Evolutionary conservation across 2,329 filamentous ascomycete species (phyloP).

Genomic region (Beauveria scarabaeidicola): DNA sequence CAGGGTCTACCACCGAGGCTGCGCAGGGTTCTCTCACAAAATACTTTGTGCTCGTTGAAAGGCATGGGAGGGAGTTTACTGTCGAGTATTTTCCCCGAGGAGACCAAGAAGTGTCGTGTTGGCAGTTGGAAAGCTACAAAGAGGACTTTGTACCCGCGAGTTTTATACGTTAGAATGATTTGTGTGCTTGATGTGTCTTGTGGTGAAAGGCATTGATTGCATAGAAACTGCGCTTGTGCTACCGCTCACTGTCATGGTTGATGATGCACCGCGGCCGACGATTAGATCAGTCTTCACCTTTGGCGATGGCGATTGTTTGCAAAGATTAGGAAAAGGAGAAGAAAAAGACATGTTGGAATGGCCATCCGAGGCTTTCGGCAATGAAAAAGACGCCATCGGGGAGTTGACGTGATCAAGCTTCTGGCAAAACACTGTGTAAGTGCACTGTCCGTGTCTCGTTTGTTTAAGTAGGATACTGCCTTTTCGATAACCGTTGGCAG

Average conservation of each 20-base stretch:
- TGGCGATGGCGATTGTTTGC: background rate
- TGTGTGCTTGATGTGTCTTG: background rate
- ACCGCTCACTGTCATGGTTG: background rate
- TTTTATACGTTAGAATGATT: background rate
- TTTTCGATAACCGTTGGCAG: background rate
- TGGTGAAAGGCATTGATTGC: background rate
- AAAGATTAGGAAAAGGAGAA: background rate
- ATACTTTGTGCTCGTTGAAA: slow-evolving; percentile 2
- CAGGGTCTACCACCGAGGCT: background rate
- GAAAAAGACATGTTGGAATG: background rate
- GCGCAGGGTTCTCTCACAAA: background rate
- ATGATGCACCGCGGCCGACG: background rate
- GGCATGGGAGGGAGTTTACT: background rate
- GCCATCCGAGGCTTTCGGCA: background rate
- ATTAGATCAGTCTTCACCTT: background rate
- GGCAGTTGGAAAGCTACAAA: slow-evolving; percentile 11
- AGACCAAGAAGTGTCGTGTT: slow-evolving; percentile 3
- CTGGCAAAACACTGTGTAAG: background rate
- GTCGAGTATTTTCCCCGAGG: slow-evolving; percentile 5
- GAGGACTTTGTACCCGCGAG: slow-evolving; percentile 9
- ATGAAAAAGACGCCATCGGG: background rate
- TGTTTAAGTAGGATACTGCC: background rate
- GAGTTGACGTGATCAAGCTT: background rate
- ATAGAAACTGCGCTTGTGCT: background rate
- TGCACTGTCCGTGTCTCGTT: background rate